phyloP scores from a whole-genome alignment of 1,284 basidiomycete genomes.

The Pascua sp. region DNA sequence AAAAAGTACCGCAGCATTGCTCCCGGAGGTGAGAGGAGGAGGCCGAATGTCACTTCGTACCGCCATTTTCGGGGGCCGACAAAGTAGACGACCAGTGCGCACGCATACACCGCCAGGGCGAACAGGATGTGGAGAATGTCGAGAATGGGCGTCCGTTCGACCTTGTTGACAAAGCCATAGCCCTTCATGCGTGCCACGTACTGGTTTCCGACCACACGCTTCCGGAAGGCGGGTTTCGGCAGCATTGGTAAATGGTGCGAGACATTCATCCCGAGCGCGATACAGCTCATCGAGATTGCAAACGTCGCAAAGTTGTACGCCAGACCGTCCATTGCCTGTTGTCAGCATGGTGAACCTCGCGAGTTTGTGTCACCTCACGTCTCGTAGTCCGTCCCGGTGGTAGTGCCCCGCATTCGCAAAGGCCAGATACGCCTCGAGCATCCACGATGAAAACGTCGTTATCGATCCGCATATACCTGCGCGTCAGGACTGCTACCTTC shows the following conservation, averaged over 20 bases:
- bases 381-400: conserved; percentile 65
- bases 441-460: conserved; percentile 96
- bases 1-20: conserved; percentile 79
- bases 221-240: conserved; percentile 40
- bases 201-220: conserved; percentile 6
- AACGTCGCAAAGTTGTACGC: conserved; percentile 76
- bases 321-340: conserved; percentile 79
- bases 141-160: conserved; percentile 24
- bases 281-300: conserved; percentile 53
- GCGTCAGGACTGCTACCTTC: not conserved
- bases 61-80: conserved; percentile 66
- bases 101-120: conserved; percentile 48
- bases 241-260: conserved; percentile 53
- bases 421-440: conserved; percentile 78
- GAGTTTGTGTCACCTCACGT: no score
- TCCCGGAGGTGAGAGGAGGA: conserved; percentile 86
- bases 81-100: conserved; percentile 72
- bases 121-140: conserved; percentile 42
- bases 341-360: conserved; percentile 60
- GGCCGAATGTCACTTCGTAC: conserved; percentile 75
- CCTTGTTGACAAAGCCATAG: not conserved
- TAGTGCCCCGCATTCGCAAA: conserved; percentile 69
- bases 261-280: conserved; percentile 39
- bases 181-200: conserved; percentile 29
- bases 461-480: conserved; percentile 90